Conservation (phyloP, 257 asterid species). For the Galeopsis tetrahit region DNA sequence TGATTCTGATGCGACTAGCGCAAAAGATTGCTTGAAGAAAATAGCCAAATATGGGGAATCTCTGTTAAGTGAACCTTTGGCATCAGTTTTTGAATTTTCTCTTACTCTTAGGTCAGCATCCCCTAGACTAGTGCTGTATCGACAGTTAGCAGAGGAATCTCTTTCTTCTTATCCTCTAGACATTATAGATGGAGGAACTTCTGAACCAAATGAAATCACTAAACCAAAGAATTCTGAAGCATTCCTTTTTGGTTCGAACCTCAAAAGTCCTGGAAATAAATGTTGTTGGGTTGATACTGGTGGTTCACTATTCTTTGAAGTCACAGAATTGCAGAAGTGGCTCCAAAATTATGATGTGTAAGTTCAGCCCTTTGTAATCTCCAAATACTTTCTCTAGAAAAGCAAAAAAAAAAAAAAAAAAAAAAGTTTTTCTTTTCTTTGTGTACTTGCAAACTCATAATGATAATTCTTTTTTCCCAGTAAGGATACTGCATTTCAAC, state of each 20-base stretch:
- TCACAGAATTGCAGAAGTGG: conserved; percentile 70
- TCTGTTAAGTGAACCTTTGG: conserved; percentile 70
- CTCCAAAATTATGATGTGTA: conserved; percentile 64
- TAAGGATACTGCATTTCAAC: conserved; percentile 67
- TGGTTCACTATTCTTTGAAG: conserved; percentile 71
- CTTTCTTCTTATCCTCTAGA: conserved; percentile 85
- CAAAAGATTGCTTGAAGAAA: conserved; percentile 79
- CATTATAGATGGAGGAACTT: conserved; percentile 46
- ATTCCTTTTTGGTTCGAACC: conserved; percentile 50
- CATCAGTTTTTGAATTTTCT: conserved; percentile 89
- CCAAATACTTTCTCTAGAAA: conserved; percentile 12
- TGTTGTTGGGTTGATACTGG: conserved; percentile 99
- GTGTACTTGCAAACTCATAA: conserved; percentile 19
- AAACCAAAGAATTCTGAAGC: conserved; percentile 50
- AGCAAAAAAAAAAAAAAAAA: background rate
- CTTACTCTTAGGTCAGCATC: conserved; percentile 97
- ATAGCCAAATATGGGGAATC: conserved; percentile 74
- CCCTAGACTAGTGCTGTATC: conserved; percentile 86
- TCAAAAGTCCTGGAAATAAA: conserved; percentile 56
- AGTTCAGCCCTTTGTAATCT: conserved; percentile 44
- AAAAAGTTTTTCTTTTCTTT: background rate
- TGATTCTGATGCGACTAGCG: conserved; percentile 61
- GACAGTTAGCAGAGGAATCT: conserved; percentile 95
- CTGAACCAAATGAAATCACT: conserved; percentile 47
- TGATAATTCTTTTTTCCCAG: conserved; percentile 45